phyloP scores from a whole-genome alignment of 371 early-diverging fungal species.

The Globomyces sp. region DNA sequence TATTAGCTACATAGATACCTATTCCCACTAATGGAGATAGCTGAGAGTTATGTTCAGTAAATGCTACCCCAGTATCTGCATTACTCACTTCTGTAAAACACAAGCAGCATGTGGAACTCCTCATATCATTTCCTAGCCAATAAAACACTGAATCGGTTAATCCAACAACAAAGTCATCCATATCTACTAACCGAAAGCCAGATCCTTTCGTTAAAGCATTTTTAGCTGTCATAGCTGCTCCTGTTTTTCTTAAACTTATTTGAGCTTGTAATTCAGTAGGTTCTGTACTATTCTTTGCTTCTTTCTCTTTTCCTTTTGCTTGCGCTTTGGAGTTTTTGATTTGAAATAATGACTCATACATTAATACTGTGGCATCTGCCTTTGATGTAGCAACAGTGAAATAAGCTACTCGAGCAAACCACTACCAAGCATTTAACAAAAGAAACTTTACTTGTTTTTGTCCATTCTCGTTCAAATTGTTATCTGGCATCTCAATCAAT shows the following conservation, averaged over 20 bases:
- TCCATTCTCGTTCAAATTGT: constrained; percentile 38
- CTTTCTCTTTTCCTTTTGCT: constrained; percentile 14
- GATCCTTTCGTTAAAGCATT: constrained; percentile 30
- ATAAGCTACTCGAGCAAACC: constrained; percentile 53
- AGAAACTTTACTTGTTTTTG: constrained; percentile 15
- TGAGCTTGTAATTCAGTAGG: neutral
- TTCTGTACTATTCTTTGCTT: neutral
- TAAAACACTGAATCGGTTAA: constrained; percentile 40
- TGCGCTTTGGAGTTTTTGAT: constrained; percentile 10
- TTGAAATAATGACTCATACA: constrained; percentile 42
- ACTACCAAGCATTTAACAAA: constrained; percentile 17
- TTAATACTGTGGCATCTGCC: constrained; percentile 32
- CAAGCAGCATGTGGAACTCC: constrained; percentile 31
- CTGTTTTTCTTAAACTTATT: constrained; percentile 24
- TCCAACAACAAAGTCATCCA: constrained; percentile 47
- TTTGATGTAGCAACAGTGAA: constrained; percentile 44
- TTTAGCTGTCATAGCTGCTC: constrained; percentile 25
- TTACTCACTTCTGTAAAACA: constrained; percentile 43
- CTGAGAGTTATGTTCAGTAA: constrained; percentile 11
- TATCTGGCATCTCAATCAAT: constrained; percentile 47
- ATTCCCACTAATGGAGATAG: constrained; percentile 21
- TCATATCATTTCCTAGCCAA: constrained; percentile 49
- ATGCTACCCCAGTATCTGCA: constrained; percentile 30
- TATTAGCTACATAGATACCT: constrained; percentile 13
- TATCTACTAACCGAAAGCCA: constrained; percentile 46